Evolutionary conservation across 1,284 basidiomycete genomes (phyloP).

Genomic region (Naganishia sp.): DNA sequence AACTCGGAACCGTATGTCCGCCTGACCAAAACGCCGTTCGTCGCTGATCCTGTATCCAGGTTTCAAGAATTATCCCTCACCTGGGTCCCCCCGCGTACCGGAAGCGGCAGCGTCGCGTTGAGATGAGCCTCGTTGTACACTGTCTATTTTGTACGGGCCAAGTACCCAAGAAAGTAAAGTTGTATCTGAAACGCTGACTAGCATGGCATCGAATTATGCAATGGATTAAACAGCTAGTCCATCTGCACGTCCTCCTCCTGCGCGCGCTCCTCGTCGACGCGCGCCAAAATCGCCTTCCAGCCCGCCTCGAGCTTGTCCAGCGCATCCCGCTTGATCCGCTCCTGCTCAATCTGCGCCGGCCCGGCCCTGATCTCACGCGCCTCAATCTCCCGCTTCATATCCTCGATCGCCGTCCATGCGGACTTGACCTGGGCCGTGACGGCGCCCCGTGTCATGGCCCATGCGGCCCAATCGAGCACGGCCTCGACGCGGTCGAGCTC

Average conservation of each 20-base stretch:
- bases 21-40: slow-evolving; percentile 19
- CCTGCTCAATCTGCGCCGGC: slow-evolving; percentile 34
- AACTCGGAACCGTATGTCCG: slow-evolving; percentile 74
- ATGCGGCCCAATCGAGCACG: slow-evolving; percentile 37
- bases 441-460: slow-evolving; percentile 34
- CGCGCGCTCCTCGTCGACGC: slow-evolving; percentile 15
- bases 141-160: slow-evolving; percentile 14
- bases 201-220: not conserved
- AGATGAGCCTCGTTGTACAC: slow-evolving; percentile 5
- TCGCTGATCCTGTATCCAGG: slow-evolving; percentile 31
- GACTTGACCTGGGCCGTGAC: slow-evolving; percentile 35
- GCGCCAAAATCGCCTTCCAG: slow-evolving; percentile 27
- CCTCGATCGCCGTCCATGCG: slow-evolving; percentile 39
- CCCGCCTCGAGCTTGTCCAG: slow-evolving; percentile 33
- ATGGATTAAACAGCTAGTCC: slow-evolving; percentile 7
- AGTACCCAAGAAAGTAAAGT: slow-evolving; percentile 8
- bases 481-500: slow-evolving; percentile 37
- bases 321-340: slow-evolving; percentile 37
- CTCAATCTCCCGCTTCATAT: slow-evolving; percentile 39
- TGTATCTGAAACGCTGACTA: too few relatives aligned
- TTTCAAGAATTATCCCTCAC: slow-evolving; percentile 57
- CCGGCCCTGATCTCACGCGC: slow-evolving; percentile 25
- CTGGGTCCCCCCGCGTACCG: slow-evolving; percentile 47
- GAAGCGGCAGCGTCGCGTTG: slow-evolving; percentile 8
- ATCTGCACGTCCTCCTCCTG: slow-evolving; percentile 32